Percentiles rank a stretch among this genome's conserved stretches.
Evolutionary conservation across 192 early-diverging fungal species (phyloP).

Genomic region (Backusella macrospora): DNA sequence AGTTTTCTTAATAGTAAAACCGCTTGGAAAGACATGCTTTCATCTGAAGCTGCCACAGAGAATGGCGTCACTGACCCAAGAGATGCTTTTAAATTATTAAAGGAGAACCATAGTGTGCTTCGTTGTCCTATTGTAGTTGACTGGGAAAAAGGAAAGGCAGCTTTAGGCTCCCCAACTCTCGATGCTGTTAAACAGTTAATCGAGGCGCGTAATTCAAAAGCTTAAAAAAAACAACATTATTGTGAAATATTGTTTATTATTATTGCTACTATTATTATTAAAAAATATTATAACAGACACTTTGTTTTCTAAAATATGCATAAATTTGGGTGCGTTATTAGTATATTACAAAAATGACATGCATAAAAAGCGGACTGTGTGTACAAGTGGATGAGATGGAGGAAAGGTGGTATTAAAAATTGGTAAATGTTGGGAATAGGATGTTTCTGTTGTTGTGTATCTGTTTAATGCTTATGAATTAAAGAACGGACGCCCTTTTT

Average conservation of each 20-base stretch:
- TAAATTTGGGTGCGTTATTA: neutral
- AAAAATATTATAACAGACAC: conserved; percentile 2
- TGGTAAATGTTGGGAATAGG: neutral
- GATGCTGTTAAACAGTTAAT: conserved; percentile 23
- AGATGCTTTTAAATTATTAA: conserved; percentile 17
- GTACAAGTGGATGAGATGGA: conserved; percentile 6
- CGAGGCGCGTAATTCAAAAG: neutral
- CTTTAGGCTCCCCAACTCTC: conserved; percentile 19
- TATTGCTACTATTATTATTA: neutral
- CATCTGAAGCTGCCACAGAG: conserved; percentile 22
- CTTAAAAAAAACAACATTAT: neutral
- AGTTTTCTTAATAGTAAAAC: conserved; percentile 21
- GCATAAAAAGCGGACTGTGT: conserved; percentile 10
- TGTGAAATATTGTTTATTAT: neutral
- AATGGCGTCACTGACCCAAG: neutral
- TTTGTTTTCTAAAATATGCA: conserved; percentile 16
- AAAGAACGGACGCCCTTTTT: neutral
- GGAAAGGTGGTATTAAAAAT: neutral
- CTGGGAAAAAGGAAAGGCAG: conserved; percentile 44
- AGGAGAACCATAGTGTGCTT: conserved; percentile 18
- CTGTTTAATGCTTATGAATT: neutral
- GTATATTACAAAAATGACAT: conserved; percentile 8
- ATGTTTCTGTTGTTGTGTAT: neutral
- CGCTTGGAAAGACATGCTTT: conserved; percentile 30
- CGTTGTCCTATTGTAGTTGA: conserved; percentile 41